Base-by-base conservation (phyloP, 2,329 filamentous ascomycete genomes). In the Clonostachys byssicola region DNA sequence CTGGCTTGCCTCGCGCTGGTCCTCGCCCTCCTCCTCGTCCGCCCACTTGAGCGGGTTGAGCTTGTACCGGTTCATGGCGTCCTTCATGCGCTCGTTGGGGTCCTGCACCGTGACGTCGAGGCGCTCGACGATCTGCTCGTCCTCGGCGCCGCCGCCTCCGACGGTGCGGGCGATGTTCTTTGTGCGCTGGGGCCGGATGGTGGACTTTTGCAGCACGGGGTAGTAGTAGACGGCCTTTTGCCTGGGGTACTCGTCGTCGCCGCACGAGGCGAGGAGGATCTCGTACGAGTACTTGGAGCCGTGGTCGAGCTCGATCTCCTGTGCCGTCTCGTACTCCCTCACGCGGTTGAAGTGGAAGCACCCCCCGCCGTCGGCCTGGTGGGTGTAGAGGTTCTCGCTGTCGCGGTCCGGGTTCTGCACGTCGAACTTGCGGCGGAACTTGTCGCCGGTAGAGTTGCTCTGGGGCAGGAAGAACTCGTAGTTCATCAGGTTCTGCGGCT, bases 401-500 rank as follows among this genome's bases (percentile, higher is more conserved):
- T 79, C 75, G 49, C 74, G 73, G 16, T 80, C 72, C 2, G 75
- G 68, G 56, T 83, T 78, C 50, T 78, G 67, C 7, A 78, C 62
- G 57, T 84, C 78, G 56, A 85, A 85, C 59, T 77, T 80, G 54
- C 74, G 67, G 50, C 80, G 78, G 67, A 88, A 85, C 41, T 71
- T 73, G 12, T 72, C 65, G 34, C 75, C 75, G 2, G 75, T 71
- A 5, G 65, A 58, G 18, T 63, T 52, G 8, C 68, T 73, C 45
- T 79, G 73, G 6, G 77, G 71, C 20, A 88, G 72, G 64, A 81
- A 88, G 61, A 83, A 83, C 57, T 87, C 81, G 63, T 86, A 87
- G 60, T 85, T 80, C 68, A 81, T 78, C 47, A 74, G 68, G 51
- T 79, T 77, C 47, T 75, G 71, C 5, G 81, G 81, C 56, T 74